Evolutionary conservation across 345 rosid genomes (phyloP), one percentile per base, ranked within the genome.

Genomic region (Kernera saxatilis): DNA sequence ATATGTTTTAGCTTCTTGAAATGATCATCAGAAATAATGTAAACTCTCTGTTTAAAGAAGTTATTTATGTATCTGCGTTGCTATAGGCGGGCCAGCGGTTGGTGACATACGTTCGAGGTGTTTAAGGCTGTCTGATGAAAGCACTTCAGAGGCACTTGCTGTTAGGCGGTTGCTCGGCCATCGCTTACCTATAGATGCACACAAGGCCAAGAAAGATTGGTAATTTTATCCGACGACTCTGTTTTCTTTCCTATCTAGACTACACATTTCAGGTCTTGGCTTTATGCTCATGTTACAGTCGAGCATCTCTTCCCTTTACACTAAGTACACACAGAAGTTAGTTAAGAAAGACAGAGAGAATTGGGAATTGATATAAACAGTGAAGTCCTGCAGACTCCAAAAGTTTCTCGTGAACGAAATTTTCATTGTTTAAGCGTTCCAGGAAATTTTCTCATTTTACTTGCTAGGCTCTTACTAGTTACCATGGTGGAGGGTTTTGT

Each of bases 61-160:
- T 1, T 45, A 4, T 14, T 32, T 32, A 33, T 57, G 58, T 37
- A 6, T 61, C 17, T 61, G 51, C 7, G n/a, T 26, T 61, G 56
- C 19, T 66, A 27, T 54, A 92, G 96, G 97, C 25, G 98, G 98
- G 40, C 98, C 98, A 13, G 98, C 98, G 43, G 97, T 93, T 44
- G 98, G 97, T 52, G 98, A 93, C 67, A 90, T 90, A 60, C 82
- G 98, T 63, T 93, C 98, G 4, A 86, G 98, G 73, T 91, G 98
- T 74, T 86, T 93, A 84, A 85, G 98, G 70, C 79, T 93, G 44
- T 91, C 97, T 5, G 96, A 86, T 64, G 79, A 93, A 76, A 90
- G 98, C 55, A 88, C 88, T 49, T 78, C 88, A 2, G 98, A 93
- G 78, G 98, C 98, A 35, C 87, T 88, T 64, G 93, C 98, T 18